Evolutionary conservation across 192 early-diverging fungal genomes (phyloP), one percentile per base, ranked within the genome.

Genomic region (Ambispora gerdemannii): DNA sequence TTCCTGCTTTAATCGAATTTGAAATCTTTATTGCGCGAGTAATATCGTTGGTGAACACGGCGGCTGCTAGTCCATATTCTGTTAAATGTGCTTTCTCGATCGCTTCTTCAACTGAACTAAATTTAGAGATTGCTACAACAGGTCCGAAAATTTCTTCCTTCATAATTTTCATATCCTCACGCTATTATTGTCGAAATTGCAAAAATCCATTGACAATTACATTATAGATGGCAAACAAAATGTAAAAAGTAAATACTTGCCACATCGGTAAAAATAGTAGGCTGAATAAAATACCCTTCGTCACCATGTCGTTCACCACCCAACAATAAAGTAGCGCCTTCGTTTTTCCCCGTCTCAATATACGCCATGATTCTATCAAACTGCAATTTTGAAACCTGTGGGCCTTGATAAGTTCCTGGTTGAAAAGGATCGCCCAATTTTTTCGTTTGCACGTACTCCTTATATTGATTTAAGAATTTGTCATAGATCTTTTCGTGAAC

Each of bases 81-180:
- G 88, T 90, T 32, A 84, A 76, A 72, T 93, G 89, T 33, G 91
- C 89, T 53, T 80, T 81, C 56, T 83, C 75, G 20, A 95, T 65
- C 3, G 72, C 92, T 63, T 95, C 91, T 0, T 90, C 91, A 47
- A 88, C 83, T 11, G 81, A 83, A 24, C 83, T 80, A 67, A 95
- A 95, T 47, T 91, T 88, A 73, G 83, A 74, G 3, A 95, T 80
- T 52, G 81, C 83, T 7, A 91, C 85, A 4, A 95, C 93, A 6
- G 92, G 93, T n/a, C 91, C 91, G 80, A 95, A 95, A 50, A 93
- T 90, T 77, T 95, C 91, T 60, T 95, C 91, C 63, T 85, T 76
- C 47, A 87, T 79, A 24, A 90, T 77, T 25, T 68, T 74, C 77
- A 85, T 78, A 0, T 73, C 70, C 8, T 87, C 82, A 47, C 81